phyloP scores from a whole-genome alignment of 441 rosid species.

The Codiaeum variegatum region DNA sequence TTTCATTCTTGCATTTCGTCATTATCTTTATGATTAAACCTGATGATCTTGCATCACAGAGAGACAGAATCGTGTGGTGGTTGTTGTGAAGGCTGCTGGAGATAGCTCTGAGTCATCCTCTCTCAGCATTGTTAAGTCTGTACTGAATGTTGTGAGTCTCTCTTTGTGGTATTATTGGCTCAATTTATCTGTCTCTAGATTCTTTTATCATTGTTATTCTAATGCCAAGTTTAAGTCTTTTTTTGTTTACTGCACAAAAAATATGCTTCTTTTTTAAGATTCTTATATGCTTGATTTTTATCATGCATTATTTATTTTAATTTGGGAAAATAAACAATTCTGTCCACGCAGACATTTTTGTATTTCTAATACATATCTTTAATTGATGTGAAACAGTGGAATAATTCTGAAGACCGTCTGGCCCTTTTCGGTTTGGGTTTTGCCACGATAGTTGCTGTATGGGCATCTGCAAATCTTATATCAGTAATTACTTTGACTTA shows the following conservation, averaged over 20 bases:
- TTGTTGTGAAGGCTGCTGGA: conserved; percentile 52
- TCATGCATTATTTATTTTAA: neutral
- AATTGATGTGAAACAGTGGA: conserved; percentile 56
- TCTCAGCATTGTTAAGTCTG: conserved; percentile 48
- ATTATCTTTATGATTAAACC: neutral
- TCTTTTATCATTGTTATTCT: neutral
- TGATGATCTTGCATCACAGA: conserved; percentile 33
- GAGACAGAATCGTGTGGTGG: conserved; percentile 28
- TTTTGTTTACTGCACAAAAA: neutral
- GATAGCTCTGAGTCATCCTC: conserved; percentile 60
- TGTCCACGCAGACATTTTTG: neutral
- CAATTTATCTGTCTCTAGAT: neutral
- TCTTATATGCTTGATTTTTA: neutral
- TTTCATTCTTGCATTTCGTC: conserved; percentile 12
- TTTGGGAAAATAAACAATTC: neutral
- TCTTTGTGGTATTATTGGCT: neutral
- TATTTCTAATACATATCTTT: conserved; percentile 14
- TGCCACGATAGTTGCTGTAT: conserved; percentile 62
- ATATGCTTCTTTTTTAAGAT: neutral
- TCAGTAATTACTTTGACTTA: conserved; percentile 37
- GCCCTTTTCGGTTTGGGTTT: conserved; percentile 74
- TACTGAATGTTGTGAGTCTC: conserved; percentile 61
- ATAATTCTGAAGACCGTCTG: conserved; percentile 68
- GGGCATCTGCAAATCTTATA: conserved; percentile 69
- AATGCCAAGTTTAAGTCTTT: neutral